Evolutionary conservation across 1,139 yeast genomes (phyloP).

Genomic region (Geotrichum candidum): DNA sequence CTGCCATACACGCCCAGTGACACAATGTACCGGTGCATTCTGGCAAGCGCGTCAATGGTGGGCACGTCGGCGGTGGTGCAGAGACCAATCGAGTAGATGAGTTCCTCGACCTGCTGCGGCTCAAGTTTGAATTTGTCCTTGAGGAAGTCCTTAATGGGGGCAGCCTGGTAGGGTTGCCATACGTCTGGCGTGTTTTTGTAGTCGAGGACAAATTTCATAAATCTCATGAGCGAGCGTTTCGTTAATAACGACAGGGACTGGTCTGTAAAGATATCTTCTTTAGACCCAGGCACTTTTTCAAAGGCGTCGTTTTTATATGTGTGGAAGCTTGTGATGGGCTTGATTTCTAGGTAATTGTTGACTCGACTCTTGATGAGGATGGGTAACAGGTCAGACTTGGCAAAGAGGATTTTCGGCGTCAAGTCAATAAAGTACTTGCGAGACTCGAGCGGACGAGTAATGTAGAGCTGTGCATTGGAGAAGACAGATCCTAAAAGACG

Average conservation of each 20-base stretch:
- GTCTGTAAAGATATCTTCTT: conserved; percentile 91
- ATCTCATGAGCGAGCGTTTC: conserved; percentile 84
- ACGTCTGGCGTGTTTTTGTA: conserved; percentile 45
- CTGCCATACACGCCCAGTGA: conserved; percentile 93
- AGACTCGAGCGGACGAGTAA: conserved; percentile 59
- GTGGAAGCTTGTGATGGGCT: conserved; percentile 80
- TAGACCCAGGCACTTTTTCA: conserved; percentile 73
- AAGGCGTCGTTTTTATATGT: conserved; percentile 86
- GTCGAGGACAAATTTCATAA: conserved; percentile 78
- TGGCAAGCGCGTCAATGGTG: conserved; percentile 68
- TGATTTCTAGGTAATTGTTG: conserved; percentile 86
- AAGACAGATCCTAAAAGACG: conserved; percentile 21
- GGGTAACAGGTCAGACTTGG: conserved; percentile 76
- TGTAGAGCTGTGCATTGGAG: conserved; percentile 45
- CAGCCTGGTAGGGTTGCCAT: conserved; percentile 51
- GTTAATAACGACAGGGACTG: conserved; percentile 69
- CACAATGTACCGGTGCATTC: conserved; percentile 74
- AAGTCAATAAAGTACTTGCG: conserved; percentile 82
- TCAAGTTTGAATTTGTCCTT: conserved; percentile 62
- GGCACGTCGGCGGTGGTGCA: conserved; percentile 54
- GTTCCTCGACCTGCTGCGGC: conserved; percentile 69
- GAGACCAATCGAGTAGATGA: conserved; percentile 79
- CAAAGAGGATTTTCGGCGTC: conserved; percentile 83
- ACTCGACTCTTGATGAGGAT: conserved; percentile 78
- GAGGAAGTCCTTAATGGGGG: conserved; percentile 56